phyloP scores from a whole-genome alignment of 2,329 filamentous ascomycete genomes.

The Hortaea werneckii region DNA sequence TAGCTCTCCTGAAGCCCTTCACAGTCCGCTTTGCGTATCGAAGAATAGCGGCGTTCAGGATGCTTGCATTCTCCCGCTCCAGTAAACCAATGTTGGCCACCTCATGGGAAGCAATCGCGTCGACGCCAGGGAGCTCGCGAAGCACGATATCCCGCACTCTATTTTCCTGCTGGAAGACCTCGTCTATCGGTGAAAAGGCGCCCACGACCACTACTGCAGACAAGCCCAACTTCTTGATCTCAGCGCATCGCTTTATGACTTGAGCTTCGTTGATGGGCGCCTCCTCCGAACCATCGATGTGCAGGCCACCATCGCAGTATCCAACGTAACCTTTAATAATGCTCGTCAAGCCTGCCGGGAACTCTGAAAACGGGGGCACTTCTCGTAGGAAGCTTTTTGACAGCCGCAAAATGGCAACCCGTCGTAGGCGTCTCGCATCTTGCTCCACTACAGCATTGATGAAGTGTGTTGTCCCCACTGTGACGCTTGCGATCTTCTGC shows the following conservation, averaged over 20 bases:
- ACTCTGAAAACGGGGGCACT: slow-evolving; percentile 23
- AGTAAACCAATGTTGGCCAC: slow-evolving; percentile 43
- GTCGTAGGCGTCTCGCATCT: slow-evolving; percentile 38
- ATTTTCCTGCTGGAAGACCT: slow-evolving; percentile 45
- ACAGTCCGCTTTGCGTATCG: slow-evolving; percentile 38
- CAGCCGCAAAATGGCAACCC: slow-evolving; percentile 42
- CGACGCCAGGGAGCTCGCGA: slow-evolving; percentile 35
- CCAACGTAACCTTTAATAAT: slow-evolving; percentile 26
- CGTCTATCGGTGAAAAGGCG: slow-evolving; percentile 50
- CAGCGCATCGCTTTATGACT: slow-evolving; percentile 34
- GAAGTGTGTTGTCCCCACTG: slow-evolving; percentile 41
- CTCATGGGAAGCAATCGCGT: slow-evolving; percentile 42
- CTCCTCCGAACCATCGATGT: slow-evolving; percentile 35
- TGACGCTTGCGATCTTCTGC: slow-evolving; percentile 31
- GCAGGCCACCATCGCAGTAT: slow-evolving; percentile 41
- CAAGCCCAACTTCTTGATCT: slow-evolving; percentile 35
- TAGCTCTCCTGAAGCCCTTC: slow-evolving; percentile 36
- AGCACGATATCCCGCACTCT: slow-evolving; percentile 39
- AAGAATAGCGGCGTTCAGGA: slow-evolving; percentile 41
- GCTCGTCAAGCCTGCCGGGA: slow-evolving; percentile 19
- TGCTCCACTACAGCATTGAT: slow-evolving; percentile 26
- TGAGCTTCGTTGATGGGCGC: slow-evolving; percentile 35
- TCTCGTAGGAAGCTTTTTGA: slow-evolving; percentile 23
- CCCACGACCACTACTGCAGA: slow-evolving; percentile 45
- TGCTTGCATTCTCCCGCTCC: slow-evolving; percentile 41